Evolutionary conservation across 2,329 filamentous ascomycete species (phyloP).

Genomic region (Cytospora piceicola): DNA sequence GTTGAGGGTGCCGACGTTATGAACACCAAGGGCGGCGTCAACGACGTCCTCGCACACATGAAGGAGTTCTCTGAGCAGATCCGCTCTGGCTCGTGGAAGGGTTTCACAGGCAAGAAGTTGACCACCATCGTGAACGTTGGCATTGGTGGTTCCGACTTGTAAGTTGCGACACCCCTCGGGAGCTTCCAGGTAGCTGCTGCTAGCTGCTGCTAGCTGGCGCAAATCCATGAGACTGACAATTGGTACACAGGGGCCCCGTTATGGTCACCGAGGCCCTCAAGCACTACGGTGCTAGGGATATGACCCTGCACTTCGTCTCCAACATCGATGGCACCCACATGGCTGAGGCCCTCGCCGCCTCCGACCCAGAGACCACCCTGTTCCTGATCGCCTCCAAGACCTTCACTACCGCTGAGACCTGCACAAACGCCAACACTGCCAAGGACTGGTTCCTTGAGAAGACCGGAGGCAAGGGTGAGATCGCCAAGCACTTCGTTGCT

Average conservation of each 20-base stretch:
- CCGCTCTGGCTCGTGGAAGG: slow-evolving; percentile 94
- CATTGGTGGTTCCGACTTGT: slow-evolving; percentile 98
- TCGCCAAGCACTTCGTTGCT: slow-evolving; percentile 98
- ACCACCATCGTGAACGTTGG: slow-evolving; percentile 96
- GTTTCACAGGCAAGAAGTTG: slow-evolving; percentile 95
- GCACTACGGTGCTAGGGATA: slow-evolving; percentile 82
- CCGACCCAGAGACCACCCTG: slow-evolving; percentile 96
- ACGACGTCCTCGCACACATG: slow-evolving; percentile 92
- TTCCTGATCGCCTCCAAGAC: slow-evolving; percentile 99
- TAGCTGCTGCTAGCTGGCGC: no score
- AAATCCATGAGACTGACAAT: slow-evolving; percentile 35
- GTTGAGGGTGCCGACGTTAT: slow-evolving; percentile 94
- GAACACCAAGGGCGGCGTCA: slow-evolving; percentile 84
- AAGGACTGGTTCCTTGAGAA: slow-evolving; percentile 96
- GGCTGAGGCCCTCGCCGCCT: slow-evolving; percentile 84
- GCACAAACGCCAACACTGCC: slow-evolving; percentile 94
- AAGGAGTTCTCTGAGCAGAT: slow-evolving; percentile 97
- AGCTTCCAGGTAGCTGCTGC: neutral
- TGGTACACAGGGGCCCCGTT: slow-evolving; percentile 76
- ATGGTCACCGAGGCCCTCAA: slow-evolving; percentile 99
- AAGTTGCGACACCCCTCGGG: slow-evolving; percentile 48
- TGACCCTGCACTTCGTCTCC: slow-evolving; percentile 96
- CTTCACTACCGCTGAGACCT: slow-evolving; percentile 97
- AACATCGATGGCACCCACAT: slow-evolving; percentile 99
- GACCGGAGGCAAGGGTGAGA: slow-evolving; percentile 75